Evolutionary conservation across 495 filamentous ascomycete genomes (phyloP), one percentile per base, ranked within the genome.

Genomic region (Oleoguttula mirabilis): DNA sequence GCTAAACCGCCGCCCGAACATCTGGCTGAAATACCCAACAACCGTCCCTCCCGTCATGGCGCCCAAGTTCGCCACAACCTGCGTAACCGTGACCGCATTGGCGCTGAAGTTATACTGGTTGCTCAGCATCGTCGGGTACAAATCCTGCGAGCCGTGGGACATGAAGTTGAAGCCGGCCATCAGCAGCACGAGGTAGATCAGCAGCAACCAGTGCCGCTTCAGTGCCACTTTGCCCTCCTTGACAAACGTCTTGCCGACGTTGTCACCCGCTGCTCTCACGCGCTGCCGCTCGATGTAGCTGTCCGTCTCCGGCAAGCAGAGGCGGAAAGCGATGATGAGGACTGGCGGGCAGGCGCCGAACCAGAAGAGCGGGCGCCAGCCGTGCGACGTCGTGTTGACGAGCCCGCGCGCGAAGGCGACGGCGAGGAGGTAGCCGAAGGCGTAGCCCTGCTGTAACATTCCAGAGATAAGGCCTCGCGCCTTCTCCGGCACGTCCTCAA

Each of bases 81-180:
- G 84, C 10, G 82, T 87, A 4, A 88, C 72, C 0, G 85, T 90
- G 4, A 92, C 79, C 21, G 72, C 71, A 55, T 87, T 69, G 41
- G 71, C 39, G 10, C 65, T 69, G 63, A 92, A 90, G 40, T 66
- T 64, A 63, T 79, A 88, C 60, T 94, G 81, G 53, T 77, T 80
- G 37, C 72, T 56, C 10, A 94, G 60, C 75, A 94, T 77, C 10
- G 83, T 88, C 0, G 87, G 87, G 57, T 93, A 94, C 15, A 93
- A 64, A 61, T 94, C 87, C 60, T 94, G 87, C 3, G 82, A 87
- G 46, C 87, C 87, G 55, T 94, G 87, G 17, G 82, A 86, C 83
- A 88, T 84, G 60, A 88, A 90, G 59, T 90, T 93, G 69, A 93
- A 88, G 0, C 84, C 84, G 5, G 84, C 76, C 85, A 90, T 90